These are phyloP conservation scores for Boletus subparvulus DNA, from an alignment of 768 basidiomycete species.

Conservation along the genomic window DNA sequence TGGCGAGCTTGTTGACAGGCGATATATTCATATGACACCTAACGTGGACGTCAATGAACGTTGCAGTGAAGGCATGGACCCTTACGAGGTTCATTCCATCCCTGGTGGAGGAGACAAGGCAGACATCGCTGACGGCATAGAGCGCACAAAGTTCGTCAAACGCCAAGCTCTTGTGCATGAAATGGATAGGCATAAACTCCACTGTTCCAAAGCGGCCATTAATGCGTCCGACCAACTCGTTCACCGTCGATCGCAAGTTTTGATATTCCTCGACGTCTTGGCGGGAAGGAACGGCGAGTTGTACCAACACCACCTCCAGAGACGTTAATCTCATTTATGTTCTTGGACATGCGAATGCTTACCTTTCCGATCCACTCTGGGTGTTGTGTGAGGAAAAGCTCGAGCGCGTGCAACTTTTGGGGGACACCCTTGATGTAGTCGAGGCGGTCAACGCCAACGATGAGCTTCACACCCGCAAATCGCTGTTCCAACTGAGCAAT, in stretches of 20 bases:
- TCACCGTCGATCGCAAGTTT: slow-evolving; percentile 91
- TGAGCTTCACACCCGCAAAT: slow-evolving; percentile 93
- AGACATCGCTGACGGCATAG: slow-evolving; percentile 95
- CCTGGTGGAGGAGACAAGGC: slow-evolving; percentile 89
- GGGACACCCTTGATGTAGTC: slow-evolving; percentile 99
- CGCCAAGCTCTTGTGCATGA: slow-evolving; percentile 93
- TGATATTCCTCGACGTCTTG: slow-evolving; percentile 99
- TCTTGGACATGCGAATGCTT: slow-evolving; percentile 7
- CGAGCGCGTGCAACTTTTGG: slow-evolving; percentile 95
- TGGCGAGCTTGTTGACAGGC: slow-evolving; percentile 91
- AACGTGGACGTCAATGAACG: slow-evolving; percentile 10
- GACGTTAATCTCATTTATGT: not conserved
- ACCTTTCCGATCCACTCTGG: slow-evolving; percentile 99
- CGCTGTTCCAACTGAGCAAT: slow-evolving; percentile 82
- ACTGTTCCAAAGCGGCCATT: slow-evolving; percentile 99
- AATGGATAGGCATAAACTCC: slow-evolving; percentile 99
- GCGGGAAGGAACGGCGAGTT: slow-evolving; percentile 95
- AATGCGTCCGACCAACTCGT: slow-evolving; percentile 97
- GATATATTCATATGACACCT: slow-evolving; percentile 99
- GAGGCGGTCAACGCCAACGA: slow-evolving; percentile 96
- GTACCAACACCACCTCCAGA: slow-evolving; percentile 84
- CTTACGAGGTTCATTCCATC: slow-evolving; percentile 99
- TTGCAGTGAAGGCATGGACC: slow-evolving; percentile 1
- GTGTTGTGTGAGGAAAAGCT: slow-evolving; percentile 94
- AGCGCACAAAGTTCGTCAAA: slow-evolving; percentile 98